Evolutionary conservation across 768 basidiomycete genomes (phyloP).

Genomic region (Mycena rebaudengoi): DNA sequence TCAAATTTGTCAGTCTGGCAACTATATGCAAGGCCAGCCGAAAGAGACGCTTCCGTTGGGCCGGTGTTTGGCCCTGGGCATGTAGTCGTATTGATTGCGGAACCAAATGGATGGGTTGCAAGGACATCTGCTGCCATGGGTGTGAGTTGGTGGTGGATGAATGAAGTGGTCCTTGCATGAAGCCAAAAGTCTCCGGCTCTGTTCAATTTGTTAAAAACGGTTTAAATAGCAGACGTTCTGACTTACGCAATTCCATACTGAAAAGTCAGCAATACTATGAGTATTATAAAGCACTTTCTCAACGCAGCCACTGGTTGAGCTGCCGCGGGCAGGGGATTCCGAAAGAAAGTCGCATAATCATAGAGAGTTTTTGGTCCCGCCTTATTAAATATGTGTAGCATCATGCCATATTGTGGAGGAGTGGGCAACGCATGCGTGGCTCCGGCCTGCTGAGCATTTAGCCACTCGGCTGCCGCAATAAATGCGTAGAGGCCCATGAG

Average conservation of each 20-base stretch:
- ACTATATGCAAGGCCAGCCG: not conserved
- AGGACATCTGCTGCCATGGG: not conserved
- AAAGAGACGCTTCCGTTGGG: not conserved
- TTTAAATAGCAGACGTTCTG: too few species aligned
- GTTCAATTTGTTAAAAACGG: not conserved
- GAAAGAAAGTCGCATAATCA: not conserved
- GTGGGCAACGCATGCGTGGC: not conserved
- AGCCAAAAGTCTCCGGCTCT: constrained; percentile 2
- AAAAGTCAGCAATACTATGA: not conserved
- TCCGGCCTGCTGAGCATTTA: not conserved
- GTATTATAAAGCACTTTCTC: not conserved
- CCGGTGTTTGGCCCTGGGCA: not conserved
- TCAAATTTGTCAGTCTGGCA: not conserved
- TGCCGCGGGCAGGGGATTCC: not conserved
- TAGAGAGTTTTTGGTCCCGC: not conserved
- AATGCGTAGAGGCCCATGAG: not conserved
- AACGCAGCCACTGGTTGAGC: not conserved
- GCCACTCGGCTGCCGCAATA: not conserved
- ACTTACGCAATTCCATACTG: not conserved
- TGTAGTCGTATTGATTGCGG: not conserved
- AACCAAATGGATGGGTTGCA: not conserved
- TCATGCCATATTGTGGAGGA: not conserved
- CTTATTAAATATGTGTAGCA: not conserved
- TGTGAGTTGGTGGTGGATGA: not conserved
- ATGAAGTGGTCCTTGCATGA: not conserved